Base-by-base conservation (phyloP, 2,329 filamentous ascomycete species). In the Monilinia fructicola region DNA sequence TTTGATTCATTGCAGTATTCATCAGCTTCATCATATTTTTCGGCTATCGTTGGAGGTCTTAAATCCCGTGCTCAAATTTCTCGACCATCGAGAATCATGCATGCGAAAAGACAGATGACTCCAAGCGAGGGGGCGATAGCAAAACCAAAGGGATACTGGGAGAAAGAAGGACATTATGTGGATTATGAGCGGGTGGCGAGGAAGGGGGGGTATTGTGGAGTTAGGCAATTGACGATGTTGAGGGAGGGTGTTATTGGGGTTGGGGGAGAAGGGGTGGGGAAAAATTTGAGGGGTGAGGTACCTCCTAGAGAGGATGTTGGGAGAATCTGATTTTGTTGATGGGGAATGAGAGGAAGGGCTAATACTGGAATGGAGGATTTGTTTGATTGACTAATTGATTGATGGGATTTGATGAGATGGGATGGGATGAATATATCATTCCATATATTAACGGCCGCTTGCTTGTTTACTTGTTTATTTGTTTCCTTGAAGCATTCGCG, bases 151-250 rank as follows among this genome's bases (percentile, higher is more conserved):
- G 73, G 70, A 5, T 72, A 72, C 26, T 76, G 74, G 74, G 63
- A 55, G 0, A 69, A 54, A 9, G 70, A 73, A 18, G 77, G 78
- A 1, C 77, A 76, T 65, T 83, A 80, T 77, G 73, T 77, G 62
- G 72, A 82, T 44, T 78, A 79, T 10, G 74, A 80, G 50, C 77
- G 83, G 31, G 78, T 74, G 4, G 84, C 81, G 1, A 77, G 79
- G 58, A 82, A 80, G 35, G 84, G 84, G 38, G 79, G 84, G 67
- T 87, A 84, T 73, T 88, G 86, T 73, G 84, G 83, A 10, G 79
- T 82, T 4, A 77, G 83, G 38, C 81, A 83, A 71, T 78, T 87
- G 74, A 80, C 82, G n/a, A 78, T 83, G 7, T 76, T 83, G 64
- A 77, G 71, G 23, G 73, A 73, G 66, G 69, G 63, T 52, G 31